Evolutionary conservation across 768 basidiomycete species (phyloP).

Genomic region (Russula griseocarnosa): DNA sequence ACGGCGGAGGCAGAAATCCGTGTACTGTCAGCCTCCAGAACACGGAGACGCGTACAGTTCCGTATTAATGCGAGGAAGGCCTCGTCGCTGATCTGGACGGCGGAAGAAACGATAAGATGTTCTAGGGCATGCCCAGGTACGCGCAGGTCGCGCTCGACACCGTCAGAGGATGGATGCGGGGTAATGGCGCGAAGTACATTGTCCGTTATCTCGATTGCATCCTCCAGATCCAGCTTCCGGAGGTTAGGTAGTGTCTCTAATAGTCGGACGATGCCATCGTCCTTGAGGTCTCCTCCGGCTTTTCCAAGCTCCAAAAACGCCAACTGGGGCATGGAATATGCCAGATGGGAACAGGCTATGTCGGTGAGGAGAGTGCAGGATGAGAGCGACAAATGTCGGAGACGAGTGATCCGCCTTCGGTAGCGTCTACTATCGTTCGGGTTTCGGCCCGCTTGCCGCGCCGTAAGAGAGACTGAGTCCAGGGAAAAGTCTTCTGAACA

Average conservation of each 20-base stretch:
- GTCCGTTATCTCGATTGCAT: conserved; percentile 71
- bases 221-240: conserved; percentile 80
- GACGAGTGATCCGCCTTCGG: conserved; percentile 58
- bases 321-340: conserved; percentile 63
- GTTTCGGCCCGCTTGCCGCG: conserved; percentile 64
- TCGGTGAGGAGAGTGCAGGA: conserved; percentile 70
- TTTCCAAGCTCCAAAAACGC: conserved; percentile 77
- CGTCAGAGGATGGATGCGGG: conserved; percentile 35
- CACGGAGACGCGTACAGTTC: conserved; percentile 54
- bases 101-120: conserved; percentile 66
- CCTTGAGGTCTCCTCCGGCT: conserved; percentile 62
- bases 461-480: conserved; percentile 49
- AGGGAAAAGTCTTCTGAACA: conserved; percentile 41
- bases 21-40: conserved; percentile 79
- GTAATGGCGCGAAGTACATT: conserved; percentile 63
- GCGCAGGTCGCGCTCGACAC: conserved; percentile 24
- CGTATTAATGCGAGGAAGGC: conserved; percentile 62
- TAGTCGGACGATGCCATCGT: conserved; percentile 70
- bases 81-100: conserved; percentile 57
- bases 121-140: conserved; percentile 60
- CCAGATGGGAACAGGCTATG: conserved; percentile 66
- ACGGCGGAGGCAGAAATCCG: conserved; percentile 58
- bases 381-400: conserved; percentile 74
- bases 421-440: conserved; percentile 46
- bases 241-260: conserved; percentile 67